These are phyloP conservation scores for Phytophthora hybrid DNA, from an alignment of 352 stramenopile genomes.

Conservation along the genomic window DNA sequence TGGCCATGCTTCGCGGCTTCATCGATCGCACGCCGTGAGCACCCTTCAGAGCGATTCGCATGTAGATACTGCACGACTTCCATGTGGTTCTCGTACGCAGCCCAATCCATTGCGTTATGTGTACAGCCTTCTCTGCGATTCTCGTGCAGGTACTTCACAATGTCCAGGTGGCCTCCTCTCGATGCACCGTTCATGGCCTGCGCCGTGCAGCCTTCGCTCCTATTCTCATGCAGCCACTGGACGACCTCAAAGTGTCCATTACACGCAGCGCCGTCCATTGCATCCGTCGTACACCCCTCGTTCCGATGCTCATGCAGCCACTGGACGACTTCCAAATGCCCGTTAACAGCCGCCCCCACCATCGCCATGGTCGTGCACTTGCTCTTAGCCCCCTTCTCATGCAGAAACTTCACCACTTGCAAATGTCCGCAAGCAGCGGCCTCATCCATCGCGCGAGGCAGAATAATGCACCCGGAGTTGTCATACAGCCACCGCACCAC, in stretches of 20 bases:
- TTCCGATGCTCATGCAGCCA: slow-evolving; percentile 33
- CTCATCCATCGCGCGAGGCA: slow-evolving; percentile 40
- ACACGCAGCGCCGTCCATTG: slow-evolving; percentile 28
- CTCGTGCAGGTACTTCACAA: slow-evolving; percentile 41
- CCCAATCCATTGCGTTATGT: slow-evolving; percentile 41
- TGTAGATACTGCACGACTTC: slow-evolving; percentile 39
- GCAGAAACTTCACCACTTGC: slow-evolving; percentile 35
- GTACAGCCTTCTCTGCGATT: slow-evolving; percentile 43
- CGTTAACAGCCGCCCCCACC: slow-evolving; percentile 29
- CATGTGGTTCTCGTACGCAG: slow-evolving; percentile 31
- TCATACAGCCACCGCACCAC: slow-evolving; percentile 31
- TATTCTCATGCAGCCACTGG: slow-evolving; percentile 38
- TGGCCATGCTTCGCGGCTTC: slow-evolving; percentile 34
- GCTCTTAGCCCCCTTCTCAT: slow-evolving; percentile 18
- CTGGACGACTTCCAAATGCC: slow-evolving; percentile 32
- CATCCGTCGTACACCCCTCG: slow-evolving; percentile 30
- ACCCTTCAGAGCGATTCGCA: slow-evolving; percentile 36
- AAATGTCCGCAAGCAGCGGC: slow-evolving; percentile 34
- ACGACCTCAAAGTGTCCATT: slow-evolving; percentile 40
- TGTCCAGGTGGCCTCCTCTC: slow-evolving; percentile 17
- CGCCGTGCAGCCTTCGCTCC: slow-evolving; percentile 30
- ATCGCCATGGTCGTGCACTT: slow-evolving; percentile 38
- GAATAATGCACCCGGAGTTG: slow-evolving; percentile 29
- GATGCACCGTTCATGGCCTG: slow-evolving; percentile 39
- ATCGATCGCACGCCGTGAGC: slow-evolving; percentile 36